Evolutionary conservation across 768 basidiomycete species (phyloP).

Genomic region (Russula vinacea): DNA sequence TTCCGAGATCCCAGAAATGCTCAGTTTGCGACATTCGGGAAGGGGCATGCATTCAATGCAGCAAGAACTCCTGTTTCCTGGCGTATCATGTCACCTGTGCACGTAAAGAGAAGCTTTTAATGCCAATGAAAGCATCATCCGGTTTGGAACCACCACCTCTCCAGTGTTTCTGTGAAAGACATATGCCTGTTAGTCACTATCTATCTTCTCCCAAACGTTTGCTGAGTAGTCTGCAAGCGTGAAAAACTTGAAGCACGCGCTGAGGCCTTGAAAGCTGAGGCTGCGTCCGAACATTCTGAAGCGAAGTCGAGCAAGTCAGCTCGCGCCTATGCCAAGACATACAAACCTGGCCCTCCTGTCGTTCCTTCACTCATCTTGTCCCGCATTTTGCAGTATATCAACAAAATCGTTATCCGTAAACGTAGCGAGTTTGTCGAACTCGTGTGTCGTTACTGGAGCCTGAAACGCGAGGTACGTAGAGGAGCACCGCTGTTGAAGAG

Average conservation of each 20-base stretch:
- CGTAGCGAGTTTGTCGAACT: slow-evolving; percentile 71
- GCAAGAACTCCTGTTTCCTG: slow-evolving; percentile 81
- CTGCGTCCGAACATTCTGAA: slow-evolving; percentile 41
- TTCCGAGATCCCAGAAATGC: slow-evolving; percentile 46
- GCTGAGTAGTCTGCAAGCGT: slow-evolving; percentile 42
- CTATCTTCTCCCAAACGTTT: neutral
- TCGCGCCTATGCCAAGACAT: slow-evolving; percentile 86
- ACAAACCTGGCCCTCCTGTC: slow-evolving; percentile 88
- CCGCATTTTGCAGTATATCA: slow-evolving; percentile 71
- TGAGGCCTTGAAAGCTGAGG: slow-evolving; percentile 55
- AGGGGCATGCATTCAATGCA: slow-evolving; percentile 96
- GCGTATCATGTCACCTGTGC: slow-evolving; percentile 97
- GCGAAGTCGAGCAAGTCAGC: slow-evolving; percentile 68
- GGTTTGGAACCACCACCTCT: slow-evolving; percentile 71
- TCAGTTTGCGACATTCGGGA: slow-evolving; percentile 54
- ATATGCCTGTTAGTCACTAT: slow-evolving; percentile 63
- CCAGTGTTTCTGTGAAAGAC: slow-evolving; percentile 83
- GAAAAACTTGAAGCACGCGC: slow-evolving; percentile 64
- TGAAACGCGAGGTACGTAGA: slow-evolving; percentile 89
- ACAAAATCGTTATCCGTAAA: slow-evolving; percentile 66
- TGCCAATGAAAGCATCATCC: slow-evolving; percentile 82
- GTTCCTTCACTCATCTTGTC: slow-evolving; percentile 84
- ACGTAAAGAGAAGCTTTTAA: slow-evolving; percentile 74
- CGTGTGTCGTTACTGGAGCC: slow-evolving; percentile 92
- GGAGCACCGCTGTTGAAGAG: slow-evolving; percentile 93